Percentiles rank a stretch among this genome's conserved stretches.
Conservation (phyloP, 495 filamentous ascomycete species). For the Elaphomyces granulatus region DNA sequence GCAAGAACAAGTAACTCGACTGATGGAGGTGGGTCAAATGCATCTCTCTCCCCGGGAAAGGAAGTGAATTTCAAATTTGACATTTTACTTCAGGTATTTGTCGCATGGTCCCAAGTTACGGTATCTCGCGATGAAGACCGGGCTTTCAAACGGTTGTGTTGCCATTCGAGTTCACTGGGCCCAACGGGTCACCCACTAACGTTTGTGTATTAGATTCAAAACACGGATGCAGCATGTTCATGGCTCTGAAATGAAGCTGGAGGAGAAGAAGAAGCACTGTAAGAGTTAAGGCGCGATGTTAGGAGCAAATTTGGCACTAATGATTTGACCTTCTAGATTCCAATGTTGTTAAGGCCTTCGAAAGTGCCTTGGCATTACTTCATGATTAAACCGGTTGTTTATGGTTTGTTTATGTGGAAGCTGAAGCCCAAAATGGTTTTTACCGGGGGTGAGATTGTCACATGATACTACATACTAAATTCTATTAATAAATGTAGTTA, state of each 20-base stretch:
- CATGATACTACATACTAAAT: too few species aligned
- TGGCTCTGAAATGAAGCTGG: conserved; percentile 48
- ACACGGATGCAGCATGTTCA: conserved; percentile 63
- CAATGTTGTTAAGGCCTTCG: conserved; percentile 67
- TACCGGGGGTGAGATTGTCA: too few species aligned
- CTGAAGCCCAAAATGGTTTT: too few species aligned
- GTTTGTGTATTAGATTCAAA: conserved; percentile 55
- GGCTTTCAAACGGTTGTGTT: conserved; percentile 45
- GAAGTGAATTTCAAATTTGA: conserved; percentile 6
- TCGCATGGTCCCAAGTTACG: conserved; percentile 51
- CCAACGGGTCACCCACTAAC: too few species aligned
- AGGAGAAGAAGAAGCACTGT: conserved; percentile 65
- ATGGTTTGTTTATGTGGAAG: too few species aligned
- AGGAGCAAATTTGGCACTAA: background rate
- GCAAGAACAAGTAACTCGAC: conserved; percentile 44
- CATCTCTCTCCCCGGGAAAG: background rate
- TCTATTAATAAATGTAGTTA: too few species aligned
- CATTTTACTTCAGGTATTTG: conserved; percentile 41
- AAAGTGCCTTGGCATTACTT: conserved; percentile 53
- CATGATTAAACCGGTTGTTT: too few species aligned
- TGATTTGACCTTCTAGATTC: conserved; percentile 34
- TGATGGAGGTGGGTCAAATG: conserved; percentile 39
- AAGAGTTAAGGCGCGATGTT: conserved; percentile 15
- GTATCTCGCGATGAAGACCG: conserved; percentile 54
- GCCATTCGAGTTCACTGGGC: too few species aligned